Percentiles rank a stretch among this genome's conserved stretches.
phyloP scores from a whole-genome alignment of 2,329 filamentous ascomycete species.

The Lasiodiplodia gonubiensis region DNA sequence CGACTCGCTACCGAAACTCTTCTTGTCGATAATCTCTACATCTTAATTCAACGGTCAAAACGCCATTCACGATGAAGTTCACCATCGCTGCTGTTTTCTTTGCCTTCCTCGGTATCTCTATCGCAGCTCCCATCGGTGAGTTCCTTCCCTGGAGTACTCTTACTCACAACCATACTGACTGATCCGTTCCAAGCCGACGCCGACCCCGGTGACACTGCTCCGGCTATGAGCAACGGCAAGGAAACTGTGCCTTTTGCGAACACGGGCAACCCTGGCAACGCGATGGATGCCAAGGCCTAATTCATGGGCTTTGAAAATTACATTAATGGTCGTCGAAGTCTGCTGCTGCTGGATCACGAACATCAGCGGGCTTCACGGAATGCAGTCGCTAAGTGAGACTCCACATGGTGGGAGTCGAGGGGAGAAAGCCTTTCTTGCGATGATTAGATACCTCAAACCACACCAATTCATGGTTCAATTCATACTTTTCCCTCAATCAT shows the following conservation, averaged over 20 bases:
- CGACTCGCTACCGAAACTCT: constrained; percentile 2
- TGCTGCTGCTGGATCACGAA: background rate
- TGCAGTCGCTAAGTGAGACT: no score
- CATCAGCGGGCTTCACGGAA: background rate
- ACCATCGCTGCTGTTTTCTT: constrained; percentile 2
- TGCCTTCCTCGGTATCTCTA: background rate
- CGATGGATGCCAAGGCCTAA: background rate
- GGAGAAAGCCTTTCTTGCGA: no score
- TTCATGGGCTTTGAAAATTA: no score
- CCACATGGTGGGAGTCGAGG: no score
- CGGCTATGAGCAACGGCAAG: constrained; percentile 10
- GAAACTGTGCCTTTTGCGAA: background rate
- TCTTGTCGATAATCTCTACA: constrained; percentile 3
- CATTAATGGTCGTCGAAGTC: background rate
- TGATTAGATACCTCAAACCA: no score
- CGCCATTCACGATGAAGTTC: constrained; percentile 13
- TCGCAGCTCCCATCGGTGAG: constrained; percentile 6
- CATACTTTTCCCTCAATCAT: no score
- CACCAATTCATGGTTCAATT: no score
- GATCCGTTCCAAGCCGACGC: background rate
- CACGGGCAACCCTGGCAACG: constrained; percentile 4
- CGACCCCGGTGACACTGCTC: constrained; percentile 11
- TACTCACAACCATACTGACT: accelerated
- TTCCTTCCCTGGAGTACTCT: background rate
- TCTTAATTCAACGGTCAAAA: constrained; percentile 3